Evolutionary conservation across 805 yeast species (phyloP), one percentile per base, ranked within the genome.

Genomic region (Ogataea nakhonphanomensis): DNA sequence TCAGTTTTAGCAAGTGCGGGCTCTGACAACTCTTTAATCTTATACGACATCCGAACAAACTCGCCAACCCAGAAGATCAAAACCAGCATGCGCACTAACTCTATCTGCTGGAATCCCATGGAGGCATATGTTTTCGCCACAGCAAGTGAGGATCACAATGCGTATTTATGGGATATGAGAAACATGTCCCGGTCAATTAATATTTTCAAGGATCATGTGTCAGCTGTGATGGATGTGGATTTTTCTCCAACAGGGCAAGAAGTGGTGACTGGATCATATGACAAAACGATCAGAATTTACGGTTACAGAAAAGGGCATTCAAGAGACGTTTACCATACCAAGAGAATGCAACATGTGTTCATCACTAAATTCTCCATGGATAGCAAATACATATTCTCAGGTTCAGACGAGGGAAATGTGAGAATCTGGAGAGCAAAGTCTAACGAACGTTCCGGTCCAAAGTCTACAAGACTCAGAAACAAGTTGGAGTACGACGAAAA

Each of bases 171-270:
- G 79, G 99, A 93, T 66, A 91, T 95, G 97, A 74, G 99, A 61
- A 86, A 90, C 57, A 71, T 95, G 77, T 72, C 73, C 32, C 73
- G 86, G 41, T 82, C 97, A 1, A 62, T 83, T 36, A 90, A 89
- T 50, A 88, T 95, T 9, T 87, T 75, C 65, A 89, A 91, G 66
- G 98, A 89, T 64, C 99, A 93, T 63, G 96, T 91, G 28, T 83
- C 95, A 34, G 96, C 97, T 0, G 95, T 93, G 8, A 76, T 91
- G 79, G 95, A 86, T 61, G 79, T 93, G 29, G 99, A 93, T 65
- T 93, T 86, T 58, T 79, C 95, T 8, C 99, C 99, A 29, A 90
- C 98, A 1, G 99, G 99, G 53, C 89, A 89, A 59, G 98, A 91
- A 64, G 68, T 93, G 25, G 97, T 89, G 5, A 84, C 96, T 1